Evolutionary conservation across 306 rosid species (phyloP), one percentile per base, ranked within the genome.

Genomic region (Cicer arietinum): DNA sequence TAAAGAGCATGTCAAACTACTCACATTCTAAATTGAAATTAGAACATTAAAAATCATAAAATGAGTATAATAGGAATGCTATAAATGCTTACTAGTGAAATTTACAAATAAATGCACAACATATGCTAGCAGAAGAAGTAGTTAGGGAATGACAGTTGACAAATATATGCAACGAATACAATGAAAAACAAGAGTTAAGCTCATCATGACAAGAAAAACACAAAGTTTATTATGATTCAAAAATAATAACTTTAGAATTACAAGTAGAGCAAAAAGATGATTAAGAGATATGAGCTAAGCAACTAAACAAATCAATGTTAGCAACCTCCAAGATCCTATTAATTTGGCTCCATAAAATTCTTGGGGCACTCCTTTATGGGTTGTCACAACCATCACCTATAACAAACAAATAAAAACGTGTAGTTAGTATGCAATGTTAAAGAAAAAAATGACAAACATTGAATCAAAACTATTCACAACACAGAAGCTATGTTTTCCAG

Each of bases 361-460:
- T 13, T 82, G 50, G 1, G 99, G 99, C 13, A 86, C 96, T 71
- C 99, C 99, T 88, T 95, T 90, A 80, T 95, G 99, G 5, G 99
- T 95, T 45, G 99, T 95, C 87, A 95, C 99, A 72, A 95, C 99
- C 97, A 95, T 73, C 72, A 95, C 98, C 99, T 95, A 63, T 46
- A 77, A 45, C 73, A 58, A 58, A 71, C 76, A 70, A 67, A 59
- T 35, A 77, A 80, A 57, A 10, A 41, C 40, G 81, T 57, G 58
- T 66, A 73, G 73, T 73, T 80, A 37, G 53, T 30, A 66, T 43
- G 44, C 61, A 44, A 75, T 30, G 41, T 9, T 22, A 22, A 61
- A 78, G 77, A 12, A 25, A 57, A 47, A 44, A 25, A 14, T 64
- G 66, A 62, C 17, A 72, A 67, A 58, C 17, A 50, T 52, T 52